Percentiles rank a stretch among this genome's conserved stretches.
These are phyloP conservation scores for Kodamaea suecica DNA, from an alignment of 1,139 yeast genomes.

Conservation along the genomic window DNA sequence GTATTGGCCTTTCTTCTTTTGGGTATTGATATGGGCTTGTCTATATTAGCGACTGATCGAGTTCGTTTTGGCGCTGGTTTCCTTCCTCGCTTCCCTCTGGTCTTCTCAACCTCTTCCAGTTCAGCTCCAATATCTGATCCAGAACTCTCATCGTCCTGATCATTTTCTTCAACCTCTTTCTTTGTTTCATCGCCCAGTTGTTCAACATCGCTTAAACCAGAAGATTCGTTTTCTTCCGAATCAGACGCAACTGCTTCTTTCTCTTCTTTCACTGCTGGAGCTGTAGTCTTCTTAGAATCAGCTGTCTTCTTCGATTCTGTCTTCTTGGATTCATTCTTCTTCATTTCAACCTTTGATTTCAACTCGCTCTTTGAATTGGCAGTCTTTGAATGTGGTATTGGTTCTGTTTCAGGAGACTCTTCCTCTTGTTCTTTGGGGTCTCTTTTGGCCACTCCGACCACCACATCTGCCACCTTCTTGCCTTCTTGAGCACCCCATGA, in stretches of 20 bases:
- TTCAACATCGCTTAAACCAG: neutral
- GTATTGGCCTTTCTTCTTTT: conserved; percentile 1
- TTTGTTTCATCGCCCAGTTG: conserved; percentile 4
- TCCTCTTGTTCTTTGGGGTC: conserved; percentile 3
- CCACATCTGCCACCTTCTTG: conserved; percentile 3
- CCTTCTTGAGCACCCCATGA: conserved; percentile 3
- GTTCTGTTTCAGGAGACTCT: conserved; percentile 5
- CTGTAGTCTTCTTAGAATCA: no score
- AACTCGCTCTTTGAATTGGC: neutral
- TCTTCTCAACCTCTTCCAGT: conserved; percentile 7
- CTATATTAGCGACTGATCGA: conserved; percentile 25
- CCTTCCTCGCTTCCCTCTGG: conserved; percentile 4
- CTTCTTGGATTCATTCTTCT: neutral
- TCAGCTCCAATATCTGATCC: conserved; percentile 7
- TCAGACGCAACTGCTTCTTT: conserved; percentile 7
- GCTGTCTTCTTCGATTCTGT: conserved; percentile 1
- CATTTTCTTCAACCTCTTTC: conserved; percentile 8
- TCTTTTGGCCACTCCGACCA: neutral
- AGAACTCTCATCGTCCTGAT: conserved; percentile 6
- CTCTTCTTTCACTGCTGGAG: conserved; percentile 1
- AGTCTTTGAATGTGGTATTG: conserved; percentile 1
- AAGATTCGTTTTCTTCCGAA: neutral
- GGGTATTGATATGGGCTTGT: conserved; percentile 13
- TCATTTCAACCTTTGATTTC: neutral
- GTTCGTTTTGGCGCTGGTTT: conserved; percentile 13